These are phyloP conservation scores for Syzygium malaccense DNA, from an alignment of 441 rosid species.

Conservation along the genomic window DNA sequence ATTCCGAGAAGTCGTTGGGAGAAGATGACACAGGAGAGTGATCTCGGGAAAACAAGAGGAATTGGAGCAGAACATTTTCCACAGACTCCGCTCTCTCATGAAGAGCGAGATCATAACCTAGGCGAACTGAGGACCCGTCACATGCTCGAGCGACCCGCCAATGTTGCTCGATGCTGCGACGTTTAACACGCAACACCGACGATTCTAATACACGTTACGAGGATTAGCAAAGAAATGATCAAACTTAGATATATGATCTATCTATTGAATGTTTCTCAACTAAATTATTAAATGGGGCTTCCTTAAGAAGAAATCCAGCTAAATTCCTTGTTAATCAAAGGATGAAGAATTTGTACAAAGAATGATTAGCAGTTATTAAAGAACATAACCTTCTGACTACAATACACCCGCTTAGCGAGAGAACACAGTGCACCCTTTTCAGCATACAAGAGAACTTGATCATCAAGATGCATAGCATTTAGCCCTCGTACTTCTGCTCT, in stretches of 20 bases:
- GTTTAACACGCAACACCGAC: not conserved
- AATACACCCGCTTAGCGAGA: not conserved
- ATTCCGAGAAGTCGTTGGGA: not conserved
- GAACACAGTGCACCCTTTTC: not conserved
- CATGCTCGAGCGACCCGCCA: fast-evolving
- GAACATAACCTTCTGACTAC: not conserved
- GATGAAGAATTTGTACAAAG: too few relatives aligned
- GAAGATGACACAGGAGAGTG: not conserved
- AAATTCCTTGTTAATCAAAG: not conserved
- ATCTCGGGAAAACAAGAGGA: not conserved
- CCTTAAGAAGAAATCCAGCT: too few relatives aligned
- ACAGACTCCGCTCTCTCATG: not conserved
- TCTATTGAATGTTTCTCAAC: not conserved
- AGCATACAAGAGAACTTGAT: not conserved
- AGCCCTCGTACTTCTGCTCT: not conserved
- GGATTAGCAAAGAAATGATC: not conserved
- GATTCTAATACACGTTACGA: not conserved
- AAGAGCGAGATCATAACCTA: not conserved
- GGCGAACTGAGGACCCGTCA: not conserved
- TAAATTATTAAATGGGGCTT: not conserved
- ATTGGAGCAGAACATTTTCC: not conserved
- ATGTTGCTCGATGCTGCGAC: not conserved
- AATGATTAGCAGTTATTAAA: not conserved
- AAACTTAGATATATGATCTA: not conserved
- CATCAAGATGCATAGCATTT: not conserved